phyloP scores from a whole-genome alignment of 345 rosid genomes.

The Sapria himalayana region DNA sequence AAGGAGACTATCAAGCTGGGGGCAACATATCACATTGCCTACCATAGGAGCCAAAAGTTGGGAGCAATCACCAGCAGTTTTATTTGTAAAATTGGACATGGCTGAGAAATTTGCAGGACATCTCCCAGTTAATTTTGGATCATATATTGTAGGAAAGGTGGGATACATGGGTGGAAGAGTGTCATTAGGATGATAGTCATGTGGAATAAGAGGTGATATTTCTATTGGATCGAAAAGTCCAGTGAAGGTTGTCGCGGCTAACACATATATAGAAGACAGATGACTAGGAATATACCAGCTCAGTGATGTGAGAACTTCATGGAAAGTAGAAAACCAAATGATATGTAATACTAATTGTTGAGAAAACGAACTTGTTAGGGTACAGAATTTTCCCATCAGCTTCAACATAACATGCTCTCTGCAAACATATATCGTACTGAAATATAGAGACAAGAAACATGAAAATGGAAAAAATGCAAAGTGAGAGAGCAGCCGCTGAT shows the following conservation, averaged over 20 bases:
- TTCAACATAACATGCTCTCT: too few relatives aligned
- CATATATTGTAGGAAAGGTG: conserved; percentile 50
- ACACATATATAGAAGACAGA: conserved; percentile 26
- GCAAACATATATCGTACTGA: too few relatives aligned
- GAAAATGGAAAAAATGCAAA: too few relatives aligned
- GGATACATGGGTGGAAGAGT: conserved; percentile 74
- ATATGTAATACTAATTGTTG: conserved; percentile 33
- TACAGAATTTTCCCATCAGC: conserved; percentile 13
- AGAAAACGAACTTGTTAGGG: conserved; percentile 36
- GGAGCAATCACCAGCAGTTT: conserved; percentile 74
- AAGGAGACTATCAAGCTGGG: conserved; percentile 68
- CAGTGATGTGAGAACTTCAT: conserved; percentile 32
- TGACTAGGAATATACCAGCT: conserved; percentile 21
- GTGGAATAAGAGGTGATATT: conserved; percentile 79
- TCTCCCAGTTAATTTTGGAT: conserved; percentile 71
- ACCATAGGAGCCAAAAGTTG: conserved; percentile 57
- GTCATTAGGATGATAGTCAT: conserved; percentile 27
- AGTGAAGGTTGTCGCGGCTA: conserved; percentile 48
- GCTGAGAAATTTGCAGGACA: conserved; percentile 75
- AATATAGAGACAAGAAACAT: too few relatives aligned
- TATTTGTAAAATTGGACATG: conserved; percentile 35
- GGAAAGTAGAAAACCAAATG: conserved; percentile 46
- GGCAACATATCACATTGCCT: conserved; percentile 89
- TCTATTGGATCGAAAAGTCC: conserved; percentile 69
- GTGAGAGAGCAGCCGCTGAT: too few relatives aligned